Evolutionary conservation across 2,329 filamentous ascomycete genomes (phyloP).

Genomic region (Hypomyces rosellus): DNA sequence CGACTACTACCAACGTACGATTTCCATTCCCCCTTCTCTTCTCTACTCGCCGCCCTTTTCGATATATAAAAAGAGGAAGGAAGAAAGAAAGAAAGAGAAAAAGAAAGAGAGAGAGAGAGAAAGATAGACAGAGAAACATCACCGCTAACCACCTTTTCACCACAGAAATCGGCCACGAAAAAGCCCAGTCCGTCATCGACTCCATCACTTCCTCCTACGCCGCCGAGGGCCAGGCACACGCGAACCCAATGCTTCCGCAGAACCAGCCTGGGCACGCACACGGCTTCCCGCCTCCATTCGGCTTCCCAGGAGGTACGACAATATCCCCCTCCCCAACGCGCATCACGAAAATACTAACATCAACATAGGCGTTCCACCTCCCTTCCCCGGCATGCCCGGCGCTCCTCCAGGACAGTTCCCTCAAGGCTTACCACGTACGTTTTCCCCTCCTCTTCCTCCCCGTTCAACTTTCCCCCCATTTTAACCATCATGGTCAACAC

Average conservation of each 20-base stretch:
- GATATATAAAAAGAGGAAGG: too few relatives aligned
- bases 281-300: slow-evolving; percentile 48
- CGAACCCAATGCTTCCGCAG: slow-evolving; percentile 75
- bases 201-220: slow-evolving; percentile 95
- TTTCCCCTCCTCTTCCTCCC: too few relatives aligned
- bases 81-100: neutral
- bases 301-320: slow-evolving; percentile 52
- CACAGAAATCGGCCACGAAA: slow-evolving; percentile 92
- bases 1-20: slow-evolving; percentile 91
- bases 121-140: neutral
- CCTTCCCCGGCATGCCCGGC: slow-evolving; percentile 48
- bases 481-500: slow-evolving; percentile 21
- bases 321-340: slow-evolving; percentile 19
- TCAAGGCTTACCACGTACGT: slow-evolving; percentile 49
- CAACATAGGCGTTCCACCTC: slow-evolving; percentile 44
- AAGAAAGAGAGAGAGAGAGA: too few relatives aligned
- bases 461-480: neutral
- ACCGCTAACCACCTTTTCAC: neutral
- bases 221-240: slow-evolving; percentile 80
- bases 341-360: neutral
- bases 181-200: slow-evolving; percentile 97
- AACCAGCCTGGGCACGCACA: slow-evolving; percentile 52
- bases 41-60: neutral
- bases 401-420: slow-evolving; percentile 34
- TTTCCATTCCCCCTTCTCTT: neutral